Evolutionary conservation across 352 stramenopile species (phyloP), one percentile per base, ranked within the genome.

Genomic region (Globisporangium heterothallicum): DNA sequence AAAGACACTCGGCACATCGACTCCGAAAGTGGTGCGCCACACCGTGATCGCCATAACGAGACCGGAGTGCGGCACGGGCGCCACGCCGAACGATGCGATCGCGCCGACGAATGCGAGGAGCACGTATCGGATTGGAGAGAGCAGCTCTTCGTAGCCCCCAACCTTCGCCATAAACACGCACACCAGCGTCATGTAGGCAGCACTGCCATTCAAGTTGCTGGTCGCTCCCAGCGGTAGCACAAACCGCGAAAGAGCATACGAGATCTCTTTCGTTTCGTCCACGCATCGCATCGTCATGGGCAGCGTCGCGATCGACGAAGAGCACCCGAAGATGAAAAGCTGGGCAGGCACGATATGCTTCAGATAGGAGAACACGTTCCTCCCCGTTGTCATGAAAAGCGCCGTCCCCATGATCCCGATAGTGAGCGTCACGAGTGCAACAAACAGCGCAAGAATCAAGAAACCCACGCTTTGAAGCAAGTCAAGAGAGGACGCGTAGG

Each of bases 11-110:
- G 79, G 82, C 36, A 90, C 46, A 13, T 83, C 63, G 10, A 70
- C 46, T 8, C 67, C 63, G 40, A 89, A 89, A 8, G 88, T 74
- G 12, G 79, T 88, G 24, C 68, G 63, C 77, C 79, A 91, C 14
- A 91, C 72, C 6, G 78, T 93, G 46, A 93, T 79, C 24, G 81
- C 68, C 75, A 89, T 88, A 21, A 88, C 79, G 21, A 93, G 62
- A 6, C 74, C 78, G 35, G 79, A 72, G 58, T 88, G 71, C 13
- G 82, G 79, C 34, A 93, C 78, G 21, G 79, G 79, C 41, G 82
- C 78, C 2, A 87, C 78, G 24, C 78, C 78, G 21, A 83, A 83
- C 8, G 77, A 91, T 24, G 71, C 67, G 48, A 93, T 84, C 5
- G 78, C 63, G 21, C 73, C 75, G 25, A 88, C 72, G 29, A 88